Base-by-base conservation (phyloP, 1,284 basidiomycete genomes). In the Trametes polyzona region DNA sequence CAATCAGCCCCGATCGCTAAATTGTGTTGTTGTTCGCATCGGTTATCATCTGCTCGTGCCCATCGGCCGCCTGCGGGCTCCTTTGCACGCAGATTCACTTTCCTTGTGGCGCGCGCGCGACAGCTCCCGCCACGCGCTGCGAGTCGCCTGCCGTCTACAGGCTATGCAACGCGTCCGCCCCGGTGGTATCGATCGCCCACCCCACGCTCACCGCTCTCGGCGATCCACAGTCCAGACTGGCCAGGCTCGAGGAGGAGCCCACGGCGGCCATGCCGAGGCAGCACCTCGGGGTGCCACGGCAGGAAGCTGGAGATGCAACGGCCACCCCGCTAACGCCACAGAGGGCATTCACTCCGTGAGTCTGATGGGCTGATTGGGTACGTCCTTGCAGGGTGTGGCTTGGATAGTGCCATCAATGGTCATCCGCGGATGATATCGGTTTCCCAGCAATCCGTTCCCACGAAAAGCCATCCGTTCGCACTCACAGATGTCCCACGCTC, bases 351-450 rank as follows among this genome's bases (percentile, higher is more conserved):
- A 52, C 60, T 56, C 54, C 58, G 57, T 47, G 62, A 55, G 59
- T 61, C 54, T 63, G 62, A 63, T 63, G 59, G 61, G 58, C 50
- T 63, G 58, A 63, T 63, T 63, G 56, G 62, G 58, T 59, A 61
- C 43, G 47, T 55, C 41, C 24, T 52, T 66, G 64, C n/a, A n/a
- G n/a, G n/a, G n/a, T n/a, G 64, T 66, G 62, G 62, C 51, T 54
- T 26, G 41, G 29, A 26, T 29, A 43, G 41, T 26, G 14, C 52
- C 43, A 48, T 55, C 48, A 55, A 60, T n/a, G n/a, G n/a, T n/a
- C n/a, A n/a, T n/a, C n/a, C n/a, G n/a, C n/a, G n/a, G n/a, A n/a
- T n/a, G n/a, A n/a, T n/a, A n/a, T n/a, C n/a, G n/a, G n/a, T n/a
- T n/a, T n/a, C n/a, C n/a, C n/a, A n/a, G n/a, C n/a, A n/a, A n/a